Percentiles rank a stretch among this genome's conserved stretches.
These are phyloP conservation scores for Rhododendron kiyosumense DNA, from an alignment of 148 eudicot species.

Conservation along the genomic window DNA sequence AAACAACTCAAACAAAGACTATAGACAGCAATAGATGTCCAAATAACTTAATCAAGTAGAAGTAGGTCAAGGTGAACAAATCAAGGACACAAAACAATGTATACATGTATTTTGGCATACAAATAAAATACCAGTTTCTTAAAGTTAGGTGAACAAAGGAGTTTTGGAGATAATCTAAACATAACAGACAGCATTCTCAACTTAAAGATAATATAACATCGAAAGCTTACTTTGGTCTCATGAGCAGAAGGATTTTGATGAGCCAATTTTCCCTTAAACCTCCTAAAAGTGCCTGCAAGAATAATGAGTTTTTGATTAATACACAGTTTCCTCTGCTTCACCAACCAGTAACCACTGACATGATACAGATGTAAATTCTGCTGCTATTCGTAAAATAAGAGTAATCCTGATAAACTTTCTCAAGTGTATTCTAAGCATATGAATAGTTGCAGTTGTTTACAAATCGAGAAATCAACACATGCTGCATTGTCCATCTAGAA, in stretches of 20 bases:
- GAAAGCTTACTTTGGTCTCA: slow-evolving; percentile 50
- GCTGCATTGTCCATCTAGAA: neutral
- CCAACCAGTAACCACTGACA: neutral
- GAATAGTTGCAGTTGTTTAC: neutral
- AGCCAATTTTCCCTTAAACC: slow-evolving; percentile 74
- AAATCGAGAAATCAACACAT: neutral
- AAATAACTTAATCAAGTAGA: neutral
- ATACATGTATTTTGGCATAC: neutral
- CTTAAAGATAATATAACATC: neutral
- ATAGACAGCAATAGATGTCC: neutral
- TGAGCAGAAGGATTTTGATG: slow-evolving; percentile 51
- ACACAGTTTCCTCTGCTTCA: neutral
- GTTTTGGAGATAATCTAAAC: neutral
- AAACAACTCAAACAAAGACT: neutral
- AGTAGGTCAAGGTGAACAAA: slow-evolving; percentile 4
- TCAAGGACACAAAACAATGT: neutral
- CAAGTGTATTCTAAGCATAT: neutral
- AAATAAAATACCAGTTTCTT: neutral
- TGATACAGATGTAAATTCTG: neutral
- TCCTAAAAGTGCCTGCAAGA: slow-evolving; percentile 70
- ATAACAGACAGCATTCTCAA: neutral
- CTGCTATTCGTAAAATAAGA: neutral
- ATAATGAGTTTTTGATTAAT: neutral
- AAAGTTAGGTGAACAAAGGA: neutral
- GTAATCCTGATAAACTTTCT: neutral